phyloP scores from a whole-genome alignment of 2,329 filamentous ascomycete species.

The Fusarium algeriense region DNA sequence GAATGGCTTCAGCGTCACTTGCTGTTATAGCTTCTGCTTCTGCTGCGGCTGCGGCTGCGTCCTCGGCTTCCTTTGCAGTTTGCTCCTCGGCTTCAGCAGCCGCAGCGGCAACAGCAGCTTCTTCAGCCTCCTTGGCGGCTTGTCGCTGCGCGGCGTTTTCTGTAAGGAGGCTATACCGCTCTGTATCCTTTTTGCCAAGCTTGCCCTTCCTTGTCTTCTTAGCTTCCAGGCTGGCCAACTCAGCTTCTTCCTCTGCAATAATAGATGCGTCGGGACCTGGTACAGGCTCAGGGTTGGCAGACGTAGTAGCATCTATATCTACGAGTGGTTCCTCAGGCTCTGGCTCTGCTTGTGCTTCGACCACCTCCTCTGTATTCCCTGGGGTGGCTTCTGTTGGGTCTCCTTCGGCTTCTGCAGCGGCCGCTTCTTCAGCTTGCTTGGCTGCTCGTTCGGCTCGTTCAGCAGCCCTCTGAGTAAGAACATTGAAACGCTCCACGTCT shows the following conservation, averaged over 20 bases:
- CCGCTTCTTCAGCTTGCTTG: slow-evolving; percentile 47
- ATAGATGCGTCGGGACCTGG: slow-evolving; percentile 33
- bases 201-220: slow-evolving; percentile 43
- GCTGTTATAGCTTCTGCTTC: slow-evolving; percentile 31
- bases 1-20: slow-evolving; percentile 33
- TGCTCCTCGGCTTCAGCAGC: slow-evolving; percentile 19
- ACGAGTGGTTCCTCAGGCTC: slow-evolving; percentile 4
- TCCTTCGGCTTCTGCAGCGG: slow-evolving; percentile 18
- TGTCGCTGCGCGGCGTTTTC: slow-evolving; percentile 36
- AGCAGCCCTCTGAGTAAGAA: slow-evolving; percentile 30
- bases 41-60: slow-evolving; percentile 29
- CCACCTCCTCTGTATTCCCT: slow-evolving; percentile 32
- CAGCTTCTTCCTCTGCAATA: slow-evolving; percentile 39
- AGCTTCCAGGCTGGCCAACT: slow-evolving; percentile 35
- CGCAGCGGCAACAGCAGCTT: slow-evolving; percentile 44
- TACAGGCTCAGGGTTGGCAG: slow-evolving; percentile 7
- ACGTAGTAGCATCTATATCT: slow-evolving; percentile 20
- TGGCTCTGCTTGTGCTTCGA: slow-evolving; percentile 29
- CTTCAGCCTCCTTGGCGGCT: slow-evolving; percentile 36
- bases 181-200: slow-evolving; percentile 40
- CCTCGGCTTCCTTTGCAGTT: slow-evolving; percentile 17
- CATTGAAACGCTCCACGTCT: slow-evolving; percentile 38
- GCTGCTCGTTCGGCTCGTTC: slow-evolving; percentile 47
- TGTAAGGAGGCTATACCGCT: slow-evolving; percentile 34
- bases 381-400: slow-evolving; percentile 18